Percentiles rank a stretch among this genome's conserved stretches.
phyloP scores from a whole-genome alignment of 306 rosid species.

The Betula pendula region DNA sequence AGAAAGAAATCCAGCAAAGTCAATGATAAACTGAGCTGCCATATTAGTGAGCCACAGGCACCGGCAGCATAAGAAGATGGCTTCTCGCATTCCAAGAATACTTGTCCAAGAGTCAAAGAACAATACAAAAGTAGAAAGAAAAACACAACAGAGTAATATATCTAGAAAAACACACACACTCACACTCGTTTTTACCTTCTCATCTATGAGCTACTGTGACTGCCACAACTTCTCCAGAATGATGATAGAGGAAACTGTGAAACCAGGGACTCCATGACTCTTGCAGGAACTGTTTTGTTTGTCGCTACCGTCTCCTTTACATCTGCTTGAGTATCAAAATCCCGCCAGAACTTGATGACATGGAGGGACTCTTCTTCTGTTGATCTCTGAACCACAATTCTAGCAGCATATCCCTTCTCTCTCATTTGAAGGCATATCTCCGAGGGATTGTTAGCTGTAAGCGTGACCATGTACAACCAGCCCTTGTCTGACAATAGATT shows the following conservation, averaged over 20 bases:
- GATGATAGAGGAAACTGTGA: constrained; percentile 45
- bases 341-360: constrained; percentile 88
- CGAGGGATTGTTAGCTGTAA: constrained; percentile 72
- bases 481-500: constrained; percentile 77
- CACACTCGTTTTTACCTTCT: constrained; percentile 19
- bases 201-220: constrained; percentile 31
- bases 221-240: constrained; percentile 39
- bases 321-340: constrained; percentile 35
- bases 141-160: constrained; percentile 8
- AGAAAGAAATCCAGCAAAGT: not conserved
- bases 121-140: not conserved
- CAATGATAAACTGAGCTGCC: not conserved
- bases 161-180: not conserved
- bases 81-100: not conserved
- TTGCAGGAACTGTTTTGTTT: constrained; percentile 34
- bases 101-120: not conserved
- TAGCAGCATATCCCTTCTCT: constrained; percentile 74
- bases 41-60: not conserved
- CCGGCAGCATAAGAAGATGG: not conserved
- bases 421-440: constrained; percentile 79
- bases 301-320: constrained; percentile 25
- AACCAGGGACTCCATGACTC: constrained; percentile 43
- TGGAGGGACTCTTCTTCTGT: constrained; percentile 94
- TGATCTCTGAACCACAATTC: constrained; percentile 79
- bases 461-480: constrained; percentile 89